These are phyloP conservation scores for Lantana camara DNA, from an alignment of 257 asterid genomes.

Conservation along the genomic window DNA sequence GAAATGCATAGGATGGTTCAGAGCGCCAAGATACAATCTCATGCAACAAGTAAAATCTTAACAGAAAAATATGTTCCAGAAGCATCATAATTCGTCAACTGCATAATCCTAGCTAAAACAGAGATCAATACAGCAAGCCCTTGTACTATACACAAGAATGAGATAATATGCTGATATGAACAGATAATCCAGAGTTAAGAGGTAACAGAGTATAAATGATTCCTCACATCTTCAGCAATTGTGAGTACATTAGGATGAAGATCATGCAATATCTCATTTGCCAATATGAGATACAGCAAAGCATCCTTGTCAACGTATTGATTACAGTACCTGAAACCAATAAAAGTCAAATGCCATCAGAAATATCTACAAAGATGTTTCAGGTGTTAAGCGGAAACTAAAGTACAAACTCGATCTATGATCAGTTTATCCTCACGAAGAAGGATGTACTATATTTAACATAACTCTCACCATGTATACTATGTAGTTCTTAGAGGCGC, in stretches of 20 bases:
- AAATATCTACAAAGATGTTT: constrained; percentile 10
- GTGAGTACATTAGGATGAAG: constrained; percentile 91
- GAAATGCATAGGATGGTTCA: constrained; percentile 15
- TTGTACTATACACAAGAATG: background rate
- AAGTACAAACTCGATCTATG: constrained; percentile 18
- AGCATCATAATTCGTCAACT: constrained; percentile 22
- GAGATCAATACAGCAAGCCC: constrained; percentile 5
- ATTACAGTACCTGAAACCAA: constrained; percentile 81
- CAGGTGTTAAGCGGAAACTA: constrained; percentile 4
- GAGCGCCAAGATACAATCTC: background rate
- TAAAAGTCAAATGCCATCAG: constrained; percentile 20
- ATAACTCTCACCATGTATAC: constrained; percentile 7
- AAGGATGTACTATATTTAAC: background rate
- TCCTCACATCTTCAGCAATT: constrained; percentile 96
- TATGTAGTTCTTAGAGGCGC: background rate
- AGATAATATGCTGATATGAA: background rate
- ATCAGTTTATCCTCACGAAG: background rate
- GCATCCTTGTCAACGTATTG: constrained; percentile 97
- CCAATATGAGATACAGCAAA: constrained; percentile 77
- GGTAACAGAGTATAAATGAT: constrained; percentile 8
- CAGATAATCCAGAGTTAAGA: background rate
- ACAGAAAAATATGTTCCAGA: constrained; percentile 11
- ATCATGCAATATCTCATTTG: constrained; percentile 80
- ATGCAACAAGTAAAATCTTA: constrained; percentile 16
- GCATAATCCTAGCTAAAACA: constrained; percentile 6